A percentile compares a stretch with the other conserved stretches of the same genome.
Evolutionary conservation across 495 filamentous ascomycete genomes (phyloP).

Genomic region (Stereocaulon alpinum): DNA sequence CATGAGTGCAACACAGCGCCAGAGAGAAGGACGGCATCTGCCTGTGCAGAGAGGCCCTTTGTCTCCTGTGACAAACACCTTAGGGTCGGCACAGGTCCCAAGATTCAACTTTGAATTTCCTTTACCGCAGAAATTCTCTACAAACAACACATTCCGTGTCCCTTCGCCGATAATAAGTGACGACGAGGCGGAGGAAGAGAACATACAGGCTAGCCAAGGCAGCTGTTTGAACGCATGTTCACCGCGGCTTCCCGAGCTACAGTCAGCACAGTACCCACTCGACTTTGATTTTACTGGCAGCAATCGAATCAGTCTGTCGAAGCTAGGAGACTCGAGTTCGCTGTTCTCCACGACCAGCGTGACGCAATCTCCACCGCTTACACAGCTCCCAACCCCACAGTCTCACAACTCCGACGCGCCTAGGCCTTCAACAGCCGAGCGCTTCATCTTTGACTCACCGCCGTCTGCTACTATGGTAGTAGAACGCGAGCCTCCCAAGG

Average conservation of each 20-base stretch:
- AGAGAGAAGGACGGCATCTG: not conserved
- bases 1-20: conserved; percentile 1
- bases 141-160: conserved; percentile 4
- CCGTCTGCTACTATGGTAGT: conserved; percentile 18
- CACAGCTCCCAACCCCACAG: not conserved
- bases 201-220: not conserved
- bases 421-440: not conserved
- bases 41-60: not conserved
- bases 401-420: not conserved
- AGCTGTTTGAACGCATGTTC: not conserved
- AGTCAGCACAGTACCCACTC: conserved; percentile 11
- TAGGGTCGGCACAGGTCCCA: not conserved
- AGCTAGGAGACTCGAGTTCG: conserved; percentile 27
- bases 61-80: not conserved
- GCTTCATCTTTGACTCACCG: conserved; percentile 2
- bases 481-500: conserved; percentile 23
- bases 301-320: conserved; percentile 8
- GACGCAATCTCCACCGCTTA: not conserved
- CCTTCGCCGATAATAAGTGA: conserved; percentile 13
- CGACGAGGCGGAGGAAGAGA: conserved; percentile 17
- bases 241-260: not conserved
- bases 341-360: conserved; percentile 22
- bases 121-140: not conserved
- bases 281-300: conserved; percentile 1
- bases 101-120: not conserved